Evolutionary conservation across 2,329 filamentous ascomycete species (phyloP), one percentile per base, ranked within the genome.

Genomic region (Salinomyces thailandicus): DNA sequence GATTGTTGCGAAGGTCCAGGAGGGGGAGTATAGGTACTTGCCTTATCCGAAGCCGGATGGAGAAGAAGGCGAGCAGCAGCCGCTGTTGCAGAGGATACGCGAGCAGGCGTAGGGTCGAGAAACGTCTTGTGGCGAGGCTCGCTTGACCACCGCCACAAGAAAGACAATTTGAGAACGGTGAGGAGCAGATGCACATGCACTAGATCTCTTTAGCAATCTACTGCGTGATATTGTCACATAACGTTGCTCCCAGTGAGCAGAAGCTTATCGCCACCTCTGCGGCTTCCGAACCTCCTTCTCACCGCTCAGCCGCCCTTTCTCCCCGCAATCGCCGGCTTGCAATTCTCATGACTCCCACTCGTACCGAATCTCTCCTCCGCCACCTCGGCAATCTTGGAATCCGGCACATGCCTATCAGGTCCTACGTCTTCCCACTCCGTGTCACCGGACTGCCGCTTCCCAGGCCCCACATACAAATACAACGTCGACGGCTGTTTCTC

Each of bases 1-100:
- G 73, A 55, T 61, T 18, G 73, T 78, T 2, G 51, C 48, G 16
- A 69, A 66, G 41, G 68, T 78, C 5, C 59, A 64, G 24, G 63
- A 64, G 1, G 74, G 74, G 3, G 68, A 67, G 43, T 78, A 56
- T 45, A 57, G 51, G 34, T 61, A 57, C 37, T 55, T 69, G 60
- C 60, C 60, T 18, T 68, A 67, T 43, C 49, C 51, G 3, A 58
- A 54, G 40, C 52, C 60, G 17, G 53, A 53, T 43, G 52, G 58
- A 2, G 54, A 54, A 18, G 61, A 67, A 40, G 63, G 59, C 8
- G 66, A 69, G 49, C 57, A 59, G 30, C 60, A 64, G 47, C 66
- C 66, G n/a, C 45, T 69, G 45, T 43, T 69, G 42, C 50, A 48
- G 35, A 58, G 66, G 35, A 45, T 69, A 12, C 54, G 54, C 41